A percentile compares a stretch with the other conserved stretches of the same genome.
Evolutionary conservation across 176 grass and related monocot genomes (phyloP).

Genomic region (Carex kokanica): DNA sequence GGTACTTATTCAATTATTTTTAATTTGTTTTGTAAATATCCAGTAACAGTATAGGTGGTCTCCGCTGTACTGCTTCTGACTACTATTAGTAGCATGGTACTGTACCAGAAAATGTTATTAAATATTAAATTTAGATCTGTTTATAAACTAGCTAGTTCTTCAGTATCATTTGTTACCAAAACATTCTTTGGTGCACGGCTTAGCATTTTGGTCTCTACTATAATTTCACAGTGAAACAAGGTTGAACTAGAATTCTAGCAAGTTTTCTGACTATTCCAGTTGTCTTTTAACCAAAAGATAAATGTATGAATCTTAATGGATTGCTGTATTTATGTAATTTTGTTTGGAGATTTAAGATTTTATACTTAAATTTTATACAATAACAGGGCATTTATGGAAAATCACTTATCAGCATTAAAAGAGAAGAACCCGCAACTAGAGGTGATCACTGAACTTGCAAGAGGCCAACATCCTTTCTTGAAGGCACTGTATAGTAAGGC

Average conservation of each 20-base stretch:
- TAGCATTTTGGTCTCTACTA: background rate
- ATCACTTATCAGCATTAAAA: slow-evolving; percentile 59
- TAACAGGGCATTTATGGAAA: slow-evolving; percentile 86
- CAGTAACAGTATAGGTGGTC: background rate
- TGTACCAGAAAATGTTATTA: background rate
- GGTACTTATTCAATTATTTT: slow-evolving; percentile 32
- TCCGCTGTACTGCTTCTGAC: background rate
- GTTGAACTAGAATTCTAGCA: background rate
- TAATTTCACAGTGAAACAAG: background rate
- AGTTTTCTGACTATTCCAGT: background rate
- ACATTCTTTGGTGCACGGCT: background rate
- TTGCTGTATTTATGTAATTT: background rate
- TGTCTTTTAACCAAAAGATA: background rate
- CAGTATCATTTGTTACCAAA: background rate
- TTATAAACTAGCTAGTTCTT: background rate
- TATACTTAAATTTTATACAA: background rate
- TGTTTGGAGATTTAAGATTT: no score
- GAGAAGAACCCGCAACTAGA: slow-evolving; percentile 67
- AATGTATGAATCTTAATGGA: background rate
- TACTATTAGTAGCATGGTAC: background rate
- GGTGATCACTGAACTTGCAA: slow-evolving; percentile 49
- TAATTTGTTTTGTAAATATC: background rate
- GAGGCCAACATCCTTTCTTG: slow-evolving; percentile 80
- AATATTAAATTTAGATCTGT: background rate
- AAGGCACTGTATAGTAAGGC: slow-evolving; percentile 91